Evolutionary conservation across 768 basidiomycete genomes (phyloP), one percentile per base, ranked within the genome.

Genomic region (Floccularia luteovirens): DNA sequence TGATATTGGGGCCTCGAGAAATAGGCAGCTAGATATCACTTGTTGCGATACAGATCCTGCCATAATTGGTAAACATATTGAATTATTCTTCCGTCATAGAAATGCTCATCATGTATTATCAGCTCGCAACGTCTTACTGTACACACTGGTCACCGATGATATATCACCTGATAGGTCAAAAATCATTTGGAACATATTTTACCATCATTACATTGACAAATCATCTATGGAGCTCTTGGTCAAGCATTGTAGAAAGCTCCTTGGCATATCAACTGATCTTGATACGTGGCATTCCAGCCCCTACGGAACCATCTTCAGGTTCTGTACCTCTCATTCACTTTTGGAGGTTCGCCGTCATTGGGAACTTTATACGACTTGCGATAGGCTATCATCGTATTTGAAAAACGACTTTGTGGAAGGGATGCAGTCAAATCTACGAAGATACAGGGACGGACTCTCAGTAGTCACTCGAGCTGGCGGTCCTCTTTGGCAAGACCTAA

Each of bases 41-140:
- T 75, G 71, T 41, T 72, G 68, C 39, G 73, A 77, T 51, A 48
- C 56, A 31, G 73, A 77, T 24, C 63, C 72, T 2, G 73, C 63
- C 0, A 52, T 72, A 13, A 45, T 75, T 32, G 70, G 74, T 70
- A 42, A 14, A 54, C n/a, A n/a, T n/a, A 32, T 17, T n/a, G 20
- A 14, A 31, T n/a, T 6, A n/a, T 38, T 13, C 14, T 31, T 16
- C 27, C n/a, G 11, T 25, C 42, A 5, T 10, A 21, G 17, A 3
- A 21, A 40, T 14, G 14, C 20, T 24, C 28, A 13, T 24, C 31
- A 23, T 17, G 32, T 13, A 31, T 24, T 2, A 21, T 2, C 36
- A 77, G 75, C 75, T 10, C 63, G 75, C 7, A 74, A 76, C 40
- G 52, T 67, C 20, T 41, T 77, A 5, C 57, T 77, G 3, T 53